A percentile compares a stretch with the other conserved stretches of the same genome.
Conservation (phyloP, 192 early-diverging fungal species). For the Coemansia sp. region DNA sequence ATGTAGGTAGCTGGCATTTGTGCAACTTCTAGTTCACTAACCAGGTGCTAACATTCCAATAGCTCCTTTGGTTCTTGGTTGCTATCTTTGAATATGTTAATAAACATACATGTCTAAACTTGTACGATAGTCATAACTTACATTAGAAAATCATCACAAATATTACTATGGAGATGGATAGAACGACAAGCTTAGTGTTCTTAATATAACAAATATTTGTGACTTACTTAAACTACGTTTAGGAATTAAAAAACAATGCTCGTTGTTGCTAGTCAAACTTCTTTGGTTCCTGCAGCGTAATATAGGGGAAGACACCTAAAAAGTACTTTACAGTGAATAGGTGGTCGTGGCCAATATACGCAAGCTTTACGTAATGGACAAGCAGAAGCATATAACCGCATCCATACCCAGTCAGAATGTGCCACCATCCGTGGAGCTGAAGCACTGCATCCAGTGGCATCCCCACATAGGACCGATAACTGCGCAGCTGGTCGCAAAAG, state of each 20-base stretch:
- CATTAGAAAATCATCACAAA: too few relatives aligned
- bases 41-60: too few relatives aligned
- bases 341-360: conserved; percentile 41
- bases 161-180: too few relatives aligned
- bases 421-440: conserved; percentile 71
- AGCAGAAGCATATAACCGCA: conserved; percentile 51
- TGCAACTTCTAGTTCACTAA: too few relatives aligned
- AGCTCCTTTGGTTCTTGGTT: too few relatives aligned
- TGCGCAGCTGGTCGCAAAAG: conserved; percentile 64
- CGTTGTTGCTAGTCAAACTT: conserved; percentile 30
- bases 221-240: too few relatives aligned
- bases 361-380: conserved; percentile 46
- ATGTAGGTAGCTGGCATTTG: too few relatives aligned
- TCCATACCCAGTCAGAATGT: conserved; percentile 63
- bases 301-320: conserved; percentile 36
- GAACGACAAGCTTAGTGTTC: too few relatives aligned
- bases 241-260: not conserved
- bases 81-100: too few relatives aligned
- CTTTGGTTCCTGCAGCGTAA: conserved; percentile 31
- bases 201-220: too few relatives aligned
- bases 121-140: too few relatives aligned
- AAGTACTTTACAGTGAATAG: conserved; percentile 35
- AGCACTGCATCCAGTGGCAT: conserved; percentile 57
- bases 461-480: conserved; percentile 50
- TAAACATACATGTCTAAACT: too few relatives aligned